Percentiles rank a stretch among this genome's conserved stretches.
Evolutionary conservation across 495 filamentous ascomycete genomes (phyloP).

Genomic region (Neurospora discreta): DNA sequence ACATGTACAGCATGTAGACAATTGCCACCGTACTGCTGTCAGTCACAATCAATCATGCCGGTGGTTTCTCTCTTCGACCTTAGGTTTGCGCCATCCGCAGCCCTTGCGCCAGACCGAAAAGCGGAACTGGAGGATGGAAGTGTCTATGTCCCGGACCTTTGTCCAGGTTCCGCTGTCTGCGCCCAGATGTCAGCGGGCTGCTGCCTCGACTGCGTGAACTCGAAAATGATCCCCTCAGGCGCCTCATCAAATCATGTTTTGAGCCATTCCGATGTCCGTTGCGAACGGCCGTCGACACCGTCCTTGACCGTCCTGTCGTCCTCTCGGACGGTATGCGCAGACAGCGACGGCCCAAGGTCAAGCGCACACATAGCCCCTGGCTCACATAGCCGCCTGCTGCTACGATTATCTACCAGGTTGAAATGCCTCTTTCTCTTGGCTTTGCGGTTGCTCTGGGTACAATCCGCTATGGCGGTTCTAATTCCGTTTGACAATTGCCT

Average conservation of each 20-base stretch:
- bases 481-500: slow-evolving; percentile 82
- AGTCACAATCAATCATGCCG: slow-evolving; percentile 9
- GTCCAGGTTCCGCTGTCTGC: not conserved
- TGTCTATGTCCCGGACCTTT: not conserved
- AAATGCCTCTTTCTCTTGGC: not conserved
- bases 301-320: not conserved
- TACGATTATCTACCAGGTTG: not conserved
- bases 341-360: not conserved
- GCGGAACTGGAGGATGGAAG: not conserved
- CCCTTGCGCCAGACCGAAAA: not conserved
- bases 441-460: not conserved
- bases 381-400: not conserved
- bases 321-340: not conserved
- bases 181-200: not conserved
- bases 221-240: not conserved
- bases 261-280: not conserved
- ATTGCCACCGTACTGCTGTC: not conserved
- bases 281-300: not conserved
- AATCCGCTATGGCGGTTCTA: slow-evolving; percentile 9
- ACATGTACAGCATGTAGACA: slow-evolving; percentile 13
- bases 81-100: not conserved
- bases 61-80: not conserved
- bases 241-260: not conserved
- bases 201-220: not conserved
- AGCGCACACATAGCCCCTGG: not conserved